Base-by-base conservation (phyloP, 495 filamentous ascomycete genomes). In the Cetradonia linearis region DNA sequence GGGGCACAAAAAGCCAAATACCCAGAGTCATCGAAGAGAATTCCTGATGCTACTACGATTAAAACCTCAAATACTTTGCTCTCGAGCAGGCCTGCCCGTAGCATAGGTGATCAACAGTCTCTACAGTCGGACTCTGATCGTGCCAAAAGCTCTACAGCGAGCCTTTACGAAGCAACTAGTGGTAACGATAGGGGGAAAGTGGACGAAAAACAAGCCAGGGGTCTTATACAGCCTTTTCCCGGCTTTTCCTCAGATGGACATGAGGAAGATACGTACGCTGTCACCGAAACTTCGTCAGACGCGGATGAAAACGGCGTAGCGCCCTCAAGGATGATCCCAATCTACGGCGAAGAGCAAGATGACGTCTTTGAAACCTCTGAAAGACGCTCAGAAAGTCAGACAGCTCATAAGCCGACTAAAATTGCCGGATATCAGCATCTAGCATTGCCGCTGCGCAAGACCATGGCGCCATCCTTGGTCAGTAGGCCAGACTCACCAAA, bases 401-500 rank as follows among this genome's bases (percentile, higher is more conserved):
- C 65, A 1, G 61, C 69, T 1, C 69, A 72, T 42, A 69, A 4
- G 28, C 60, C 76, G 18, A 61, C 42, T 56, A 30, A 28, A 61
- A 44, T 48, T 60, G n/a, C 59, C 64, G 47, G 66, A 64, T 53
- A 62, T 55, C 30, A 66, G 61, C 23, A 64, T 60, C 14, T 68
- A 62, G 55, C 71, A 63, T 16, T 66, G 56, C 23, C 68, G 62
- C 31, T 57, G 30, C 57, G 36, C 46, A 36, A 67, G 62, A 38
- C 60, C 59, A 47, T 67, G 42, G 60, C 67, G 40, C 53, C 60
- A 56, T 60, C 62, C 27, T 40, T 70, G 25, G 80, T 86, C 50
- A 80, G 76, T 56, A 73, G 75, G 34, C 76, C 82, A 16, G 73
- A 78, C 63, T 66, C 77, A 7, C 72, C 77, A 8, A 74, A 71